Conservation (phyloP, 345 rosid species). For the Ceriops tagal region DNA sequence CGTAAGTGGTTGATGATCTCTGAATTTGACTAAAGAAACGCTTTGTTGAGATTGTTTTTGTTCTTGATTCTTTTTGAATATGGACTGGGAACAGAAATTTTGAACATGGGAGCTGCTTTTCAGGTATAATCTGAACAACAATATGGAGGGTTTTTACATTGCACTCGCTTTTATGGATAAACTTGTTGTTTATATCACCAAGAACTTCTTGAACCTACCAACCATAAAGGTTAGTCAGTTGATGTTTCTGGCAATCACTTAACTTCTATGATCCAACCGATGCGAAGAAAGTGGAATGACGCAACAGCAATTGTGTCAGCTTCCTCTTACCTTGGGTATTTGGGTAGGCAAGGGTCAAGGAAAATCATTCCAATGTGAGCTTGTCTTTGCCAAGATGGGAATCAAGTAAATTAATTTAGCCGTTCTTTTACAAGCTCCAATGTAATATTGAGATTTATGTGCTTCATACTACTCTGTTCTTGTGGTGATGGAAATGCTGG, state of each 20-base stretch:
- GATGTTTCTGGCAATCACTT: background rate
- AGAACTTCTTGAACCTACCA: conserved; percentile 55
- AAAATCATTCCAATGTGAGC: conserved; percentile 60
- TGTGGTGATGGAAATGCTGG: conserved; percentile 42
- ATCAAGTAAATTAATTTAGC: conserved; percentile 27
- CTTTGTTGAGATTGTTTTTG: too few species aligned
- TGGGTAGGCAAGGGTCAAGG: conserved; percentile 73
- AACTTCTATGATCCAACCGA: background rate
- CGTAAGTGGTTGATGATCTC: conserved; percentile 26
- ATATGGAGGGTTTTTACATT: conserved; percentile 48
- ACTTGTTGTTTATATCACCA: conserved; percentile 46
- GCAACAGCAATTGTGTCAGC: conserved; percentile 19
- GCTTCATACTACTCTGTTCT: too few species aligned
- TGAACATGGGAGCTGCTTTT: background rate
- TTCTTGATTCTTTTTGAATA: background rate
- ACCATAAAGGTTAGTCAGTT: conserved; percentile 39
- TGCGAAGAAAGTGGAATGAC: background rate
- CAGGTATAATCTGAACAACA: conserved; percentile 40
- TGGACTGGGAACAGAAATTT: background rate
- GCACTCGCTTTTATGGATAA: conserved; percentile 62
- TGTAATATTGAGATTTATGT: too few species aligned
- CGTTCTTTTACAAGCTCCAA: too few species aligned
- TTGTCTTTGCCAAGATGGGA: conserved; percentile 58
- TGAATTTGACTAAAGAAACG: background rate
- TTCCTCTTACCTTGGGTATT: conserved; percentile 51